Conservation (phyloP, 208 protist species). For the Histomonas meleagridis region DNA sequence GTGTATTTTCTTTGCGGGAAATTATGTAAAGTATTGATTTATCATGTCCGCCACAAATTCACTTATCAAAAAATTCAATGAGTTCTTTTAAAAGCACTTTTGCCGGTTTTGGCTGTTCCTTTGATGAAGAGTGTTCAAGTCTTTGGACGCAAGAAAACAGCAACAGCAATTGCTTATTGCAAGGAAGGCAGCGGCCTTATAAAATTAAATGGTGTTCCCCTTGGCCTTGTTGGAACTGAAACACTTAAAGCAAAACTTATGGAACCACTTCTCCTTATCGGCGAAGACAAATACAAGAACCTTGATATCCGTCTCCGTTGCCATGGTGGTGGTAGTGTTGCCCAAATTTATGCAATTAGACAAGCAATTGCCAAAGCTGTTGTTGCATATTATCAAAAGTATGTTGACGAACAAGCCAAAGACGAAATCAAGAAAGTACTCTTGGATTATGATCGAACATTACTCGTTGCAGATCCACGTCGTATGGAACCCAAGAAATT, state of each 20-base stretch:
- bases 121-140: constrained; percentile 47
- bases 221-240: constrained; percentile 87
- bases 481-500: constrained; percentile 99
- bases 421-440: constrained; percentile 89
- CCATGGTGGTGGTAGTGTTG: constrained; percentile 86
- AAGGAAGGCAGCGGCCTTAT: constrained; percentile 88
- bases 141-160: constrained; percentile 81
- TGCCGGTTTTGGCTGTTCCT: too few species aligned
- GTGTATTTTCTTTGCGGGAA: too few species aligned
- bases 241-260: constrained; percentile 86
- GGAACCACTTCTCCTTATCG: constrained; percentile 85
- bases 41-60: too few species aligned
- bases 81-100: too few species aligned
- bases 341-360: constrained; percentile 91
- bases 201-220: constrained; percentile 88
- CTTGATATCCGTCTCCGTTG: constrained; percentile 83
- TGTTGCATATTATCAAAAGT: constrained; percentile 98
- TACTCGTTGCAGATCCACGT: constrained; percentile 98
- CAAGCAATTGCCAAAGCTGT: constrained; percentile 96
- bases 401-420: constrained; percentile 81
- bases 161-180: constrained; percentile 89
- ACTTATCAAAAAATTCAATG: too few species aligned
- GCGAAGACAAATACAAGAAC: constrained; percentile 71
- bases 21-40: too few species aligned
- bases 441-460: constrained; percentile 83